Conservation (phyloP, 345 rosid genomes). For the Salix dunnii region DNA sequence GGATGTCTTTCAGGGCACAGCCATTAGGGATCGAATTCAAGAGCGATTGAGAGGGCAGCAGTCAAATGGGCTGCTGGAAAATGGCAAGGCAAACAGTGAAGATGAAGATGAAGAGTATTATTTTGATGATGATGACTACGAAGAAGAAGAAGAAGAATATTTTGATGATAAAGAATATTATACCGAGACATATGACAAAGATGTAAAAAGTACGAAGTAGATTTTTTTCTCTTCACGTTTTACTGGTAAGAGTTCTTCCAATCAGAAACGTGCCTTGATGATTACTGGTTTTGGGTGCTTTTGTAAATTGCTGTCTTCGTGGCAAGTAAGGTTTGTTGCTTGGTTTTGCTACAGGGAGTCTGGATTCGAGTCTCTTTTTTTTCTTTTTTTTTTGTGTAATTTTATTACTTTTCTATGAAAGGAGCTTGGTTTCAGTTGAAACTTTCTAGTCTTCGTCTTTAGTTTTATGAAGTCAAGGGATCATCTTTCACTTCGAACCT, state of each 20-base stretch:
- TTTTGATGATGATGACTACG: slow-evolving; percentile 15
- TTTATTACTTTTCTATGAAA: not conserved
- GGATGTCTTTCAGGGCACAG: slow-evolving; percentile 55
- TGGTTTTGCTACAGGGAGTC: not conserved
- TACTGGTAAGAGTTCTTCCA: not conserved
- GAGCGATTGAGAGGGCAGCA: slow-evolving; percentile 63
- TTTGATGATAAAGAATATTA: slow-evolving; percentile 37
- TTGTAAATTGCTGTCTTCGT: not conserved
- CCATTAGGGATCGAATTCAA: slow-evolving; percentile 78
- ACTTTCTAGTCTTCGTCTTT: not conserved
- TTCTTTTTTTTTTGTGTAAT: not conserved
- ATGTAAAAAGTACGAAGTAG: slow-evolving; percentile 26
- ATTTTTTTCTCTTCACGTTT: not conserved
- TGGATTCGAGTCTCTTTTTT: not conserved
- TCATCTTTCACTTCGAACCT: not conserved
- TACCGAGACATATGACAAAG: slow-evolving; percentile 32
- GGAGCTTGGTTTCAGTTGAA: not conserved
- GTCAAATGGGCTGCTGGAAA: slow-evolving; percentile 28
- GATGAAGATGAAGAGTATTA: slow-evolving; percentile 31
- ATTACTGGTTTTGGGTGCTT: not conserved
- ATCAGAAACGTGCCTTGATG: slow-evolving; percentile 1
- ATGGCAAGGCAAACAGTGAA: slow-evolving; percentile 24
- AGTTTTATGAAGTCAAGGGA: not conserved
- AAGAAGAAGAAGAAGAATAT: slow-evolving; percentile 10
- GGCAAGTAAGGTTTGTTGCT: not conserved